These are phyloP conservation scores for Quercus variabilis DNA, from an alignment of 306 rosid genomes.

Conservation along the genomic window DNA sequence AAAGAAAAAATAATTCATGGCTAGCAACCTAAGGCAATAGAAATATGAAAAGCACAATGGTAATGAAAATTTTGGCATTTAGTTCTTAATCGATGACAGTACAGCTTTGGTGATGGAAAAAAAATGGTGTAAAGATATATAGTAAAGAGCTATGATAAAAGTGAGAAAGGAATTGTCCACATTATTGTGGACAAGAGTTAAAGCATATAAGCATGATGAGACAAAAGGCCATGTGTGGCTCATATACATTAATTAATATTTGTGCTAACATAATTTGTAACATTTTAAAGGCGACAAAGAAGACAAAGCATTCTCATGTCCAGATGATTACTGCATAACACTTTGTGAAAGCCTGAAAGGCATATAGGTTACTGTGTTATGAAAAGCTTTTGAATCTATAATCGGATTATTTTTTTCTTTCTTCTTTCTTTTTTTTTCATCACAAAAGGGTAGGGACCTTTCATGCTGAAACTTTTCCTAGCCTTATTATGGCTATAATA, in stretches of 20 bases:
- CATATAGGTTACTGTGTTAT: not conserved
- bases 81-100: not conserved
- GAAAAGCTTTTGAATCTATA: not conserved
- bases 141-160: not conserved
- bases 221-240: not conserved
- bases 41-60: not conserved
- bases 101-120: not conserved
- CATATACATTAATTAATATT: not conserved
- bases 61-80: constrained; percentile 8
- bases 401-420: not conserved
- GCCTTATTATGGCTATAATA: too few relatives aligned
- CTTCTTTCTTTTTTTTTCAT: too few relatives aligned
- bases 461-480: not conserved
- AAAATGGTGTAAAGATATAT: not conserved
- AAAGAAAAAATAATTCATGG: not conserved
- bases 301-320: not conserved
- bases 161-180: not conserved
- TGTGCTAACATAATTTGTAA: not conserved
- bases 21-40: not conserved
- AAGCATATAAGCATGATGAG: not conserved
- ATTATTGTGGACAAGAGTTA: constrained; percentile 2
- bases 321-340: not conserved
- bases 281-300: too few relatives aligned
- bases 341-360: not conserved
- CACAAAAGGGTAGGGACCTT: not conserved